Percentiles rank a stretch among this genome's conserved stretches.
Evolutionary conservation across 2,329 filamentous ascomycete species (phyloP).

Genomic region (Pestalotiopsis sp.): DNA sequence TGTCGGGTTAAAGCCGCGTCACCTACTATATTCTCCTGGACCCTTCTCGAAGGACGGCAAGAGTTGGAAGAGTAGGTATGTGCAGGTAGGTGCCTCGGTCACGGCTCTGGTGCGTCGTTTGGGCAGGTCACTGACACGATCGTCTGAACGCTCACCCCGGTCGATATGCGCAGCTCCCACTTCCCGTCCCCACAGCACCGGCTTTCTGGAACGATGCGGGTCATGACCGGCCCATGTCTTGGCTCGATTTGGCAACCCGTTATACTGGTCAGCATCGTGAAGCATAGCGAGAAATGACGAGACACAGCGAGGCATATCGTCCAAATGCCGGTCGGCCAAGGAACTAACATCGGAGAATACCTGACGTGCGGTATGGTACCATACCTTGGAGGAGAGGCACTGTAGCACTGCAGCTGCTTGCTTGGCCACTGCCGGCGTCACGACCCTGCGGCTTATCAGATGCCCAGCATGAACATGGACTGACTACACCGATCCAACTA

Average conservation of each 20-base stretch:
- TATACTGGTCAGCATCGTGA: neutral
- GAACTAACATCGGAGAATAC: neutral
- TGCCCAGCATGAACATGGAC: neutral
- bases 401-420: neutral
- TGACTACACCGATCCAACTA: neutral
- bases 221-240: neutral
- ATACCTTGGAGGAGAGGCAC: neutral
- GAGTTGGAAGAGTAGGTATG: neutral
- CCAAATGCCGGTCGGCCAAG: neutral
- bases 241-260: constrained; percentile 1
- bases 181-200: neutral
- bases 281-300: neutral
- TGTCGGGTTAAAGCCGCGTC: neutral
- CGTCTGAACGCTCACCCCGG: neutral
- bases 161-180: neutral
- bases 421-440: neutral
- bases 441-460: neutral
- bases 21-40: constrained; percentile 1
- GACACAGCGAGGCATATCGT: neutral
- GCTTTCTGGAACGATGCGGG: neutral
- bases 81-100: neutral
- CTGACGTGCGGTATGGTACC: neutral
- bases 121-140: neutral
- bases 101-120: neutral
- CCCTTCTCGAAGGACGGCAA: neutral